Evolutionary conservation across 1,284 basidiomycete genomes (phyloP), one percentile per base, ranked within the genome.

Genomic region (Trichosporon asahii): DNA sequence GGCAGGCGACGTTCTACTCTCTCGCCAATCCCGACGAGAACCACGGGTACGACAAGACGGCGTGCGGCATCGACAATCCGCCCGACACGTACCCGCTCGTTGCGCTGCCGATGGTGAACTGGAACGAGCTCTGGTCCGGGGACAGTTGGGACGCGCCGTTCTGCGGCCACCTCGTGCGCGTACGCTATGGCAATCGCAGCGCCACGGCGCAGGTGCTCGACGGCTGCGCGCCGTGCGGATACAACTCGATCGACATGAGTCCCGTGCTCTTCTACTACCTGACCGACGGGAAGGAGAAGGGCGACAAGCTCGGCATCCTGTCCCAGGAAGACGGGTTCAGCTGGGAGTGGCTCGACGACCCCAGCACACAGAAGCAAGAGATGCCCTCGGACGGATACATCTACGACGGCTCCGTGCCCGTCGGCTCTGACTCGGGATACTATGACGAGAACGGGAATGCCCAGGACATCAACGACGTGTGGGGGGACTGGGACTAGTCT

Each of bases 1-100:
- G 27, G 18, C 35, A 55, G 44, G 37, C 55, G 18, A 69, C 68
- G 18, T 53, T 29, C 60, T 69, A 66, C 68, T 37, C 31, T 1
- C 65, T 69, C 21, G 27, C 14, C 12, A 64, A 69, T 60, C 68
- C 68, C 23, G 60, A 44, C 6, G 63, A 70, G 69, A 70, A 70
- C 69, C 63, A 67, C 64, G 66, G 66, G 31, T 21, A 53, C 23
- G 25, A 18, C 15, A 31, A 61, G 57, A 61, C 57, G 29, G 57
- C 57, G 29, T 61, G 57, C 57, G 57, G 57, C 27, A n/a, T 61
- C 57, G 29, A 33, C 57, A 61, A 61, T 18, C 57, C 57, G 57
- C 57, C 57, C 27, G 57, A 61, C 57, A 61, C 57, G 29, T 61
- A 61, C 57, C 57, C 57, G 15, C 57, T 61, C 27, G 57, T 61